Conservation (phyloP, 352 stramenopile genomes). For the Globisporangium spiculum region DNA sequence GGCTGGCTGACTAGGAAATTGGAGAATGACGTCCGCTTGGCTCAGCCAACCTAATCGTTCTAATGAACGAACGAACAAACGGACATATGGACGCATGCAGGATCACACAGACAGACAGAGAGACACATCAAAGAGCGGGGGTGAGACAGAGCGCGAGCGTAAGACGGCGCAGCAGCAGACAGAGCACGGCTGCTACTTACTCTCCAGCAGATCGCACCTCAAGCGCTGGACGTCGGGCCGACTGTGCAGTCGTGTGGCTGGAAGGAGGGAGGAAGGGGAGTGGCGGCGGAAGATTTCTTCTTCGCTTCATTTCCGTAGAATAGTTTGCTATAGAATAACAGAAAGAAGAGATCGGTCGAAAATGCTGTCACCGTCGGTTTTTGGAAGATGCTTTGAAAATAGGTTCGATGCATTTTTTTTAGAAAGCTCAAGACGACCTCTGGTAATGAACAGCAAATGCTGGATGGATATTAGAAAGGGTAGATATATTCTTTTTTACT, state of each 20-base stretch:
- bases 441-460: no score
- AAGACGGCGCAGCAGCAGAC: background rate
- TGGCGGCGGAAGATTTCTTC: background rate
- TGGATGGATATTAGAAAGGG: no score
- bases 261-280: background rate
- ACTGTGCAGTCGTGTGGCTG: background rate
- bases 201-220: background rate
- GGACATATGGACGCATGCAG: background rate
- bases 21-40: background rate
- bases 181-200: background rate
- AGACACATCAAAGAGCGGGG: background rate
- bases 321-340: background rate
- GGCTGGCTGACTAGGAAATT: background rate
- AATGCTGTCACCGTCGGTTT: background rate
- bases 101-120: background rate
- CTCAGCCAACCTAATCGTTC: background rate
- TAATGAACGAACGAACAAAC: background rate
- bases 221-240: background rate
- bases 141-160: background rate
- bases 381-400: background rate
- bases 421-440: no score
- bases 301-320: background rate
- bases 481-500: no score
- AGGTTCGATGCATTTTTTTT: no score
- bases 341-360: background rate